These are phyloP conservation scores for Xylaria sp. DNA, from an alignment of 2,329 filamentous ascomycete genomes.

Conservation along the genomic window DNA sequence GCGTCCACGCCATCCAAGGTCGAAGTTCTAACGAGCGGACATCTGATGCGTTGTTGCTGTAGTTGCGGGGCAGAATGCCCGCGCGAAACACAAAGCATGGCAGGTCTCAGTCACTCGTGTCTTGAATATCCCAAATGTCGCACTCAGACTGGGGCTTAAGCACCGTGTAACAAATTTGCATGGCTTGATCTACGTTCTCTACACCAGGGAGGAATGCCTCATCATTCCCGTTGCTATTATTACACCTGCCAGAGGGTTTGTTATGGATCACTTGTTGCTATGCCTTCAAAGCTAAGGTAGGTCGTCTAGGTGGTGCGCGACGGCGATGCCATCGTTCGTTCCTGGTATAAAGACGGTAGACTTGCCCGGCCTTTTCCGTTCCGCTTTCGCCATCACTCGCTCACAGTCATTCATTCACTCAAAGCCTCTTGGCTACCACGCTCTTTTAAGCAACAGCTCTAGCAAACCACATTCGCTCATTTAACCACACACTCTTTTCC, in stretches of 20 bases:
- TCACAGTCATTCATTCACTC: slow-evolving; percentile 41
- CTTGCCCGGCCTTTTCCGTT: slow-evolving; percentile 20
- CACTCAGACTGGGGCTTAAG: slow-evolving; percentile 40
- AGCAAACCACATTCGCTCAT: slow-evolving; percentile 38
- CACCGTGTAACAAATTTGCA: slow-evolving; percentile 27
- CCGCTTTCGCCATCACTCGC: slow-evolving; percentile 32
- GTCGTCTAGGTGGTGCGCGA: slow-evolving; percentile 38
- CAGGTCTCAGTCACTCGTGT: slow-evolving; percentile 33
- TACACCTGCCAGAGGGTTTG: slow-evolving; percentile 25
- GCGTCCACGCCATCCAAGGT: not conserved
- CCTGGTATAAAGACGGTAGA: slow-evolving; percentile 47
- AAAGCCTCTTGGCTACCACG: slow-evolving; percentile 42
- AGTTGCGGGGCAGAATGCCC: slow-evolving; percentile 4
- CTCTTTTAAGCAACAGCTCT: slow-evolving; percentile 28
- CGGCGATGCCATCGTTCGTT: slow-evolving; percentile 44
- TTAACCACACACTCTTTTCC: slow-evolving; percentile 26
- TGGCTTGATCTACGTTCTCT: not conserved
- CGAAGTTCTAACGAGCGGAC: not conserved
- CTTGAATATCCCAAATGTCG: slow-evolving; percentile 24
- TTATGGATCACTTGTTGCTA: slow-evolving; percentile 38
- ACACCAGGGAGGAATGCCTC: slow-evolving; percentile 45
- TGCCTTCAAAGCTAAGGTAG: slow-evolving; percentile 26
- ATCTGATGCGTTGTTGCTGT: slow-evolving; percentile 3
- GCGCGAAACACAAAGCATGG: slow-evolving; percentile 29
- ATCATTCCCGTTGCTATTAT: slow-evolving; percentile 42